Conservation (phyloP, 176 grass and related monocot genomes). For the Calamus simplicifolius region DNA sequence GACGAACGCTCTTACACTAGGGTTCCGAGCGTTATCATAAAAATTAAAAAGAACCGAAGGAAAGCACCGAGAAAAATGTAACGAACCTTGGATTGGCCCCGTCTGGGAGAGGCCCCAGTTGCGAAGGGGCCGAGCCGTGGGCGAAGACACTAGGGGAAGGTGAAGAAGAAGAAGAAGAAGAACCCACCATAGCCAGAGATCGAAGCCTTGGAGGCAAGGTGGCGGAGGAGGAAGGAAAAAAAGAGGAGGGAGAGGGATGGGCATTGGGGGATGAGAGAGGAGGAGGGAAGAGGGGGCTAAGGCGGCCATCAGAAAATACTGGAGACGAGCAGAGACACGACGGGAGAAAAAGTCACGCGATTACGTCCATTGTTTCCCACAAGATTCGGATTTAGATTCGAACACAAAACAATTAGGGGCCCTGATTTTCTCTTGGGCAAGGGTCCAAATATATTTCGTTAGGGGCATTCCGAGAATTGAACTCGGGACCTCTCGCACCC, state of each 20-base stretch:
- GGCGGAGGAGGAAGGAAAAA: neutral
- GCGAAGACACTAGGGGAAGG: neutral
- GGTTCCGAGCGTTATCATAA: too few species aligned
- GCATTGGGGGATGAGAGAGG: neutral
- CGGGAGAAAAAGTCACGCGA: neutral
- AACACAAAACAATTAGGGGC: too few species aligned
- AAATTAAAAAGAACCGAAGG: too few species aligned
- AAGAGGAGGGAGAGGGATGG: neutral
- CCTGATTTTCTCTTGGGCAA: too few species aligned
- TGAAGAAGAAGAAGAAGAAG: neutral
- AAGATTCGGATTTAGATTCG: too few species aligned
- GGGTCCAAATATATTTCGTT: rapidly evolving
- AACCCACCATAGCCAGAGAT: neutral
- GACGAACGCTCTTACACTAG: too few species aligned
- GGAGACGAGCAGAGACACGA: neutral
- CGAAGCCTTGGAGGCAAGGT: neutral
- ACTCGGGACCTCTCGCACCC: conserved; percentile 93
- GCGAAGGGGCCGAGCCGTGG: neutral
- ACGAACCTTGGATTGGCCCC: too few species aligned
- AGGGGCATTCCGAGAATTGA: conserved; percentile 82
- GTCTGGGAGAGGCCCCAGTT: too few species aligned
- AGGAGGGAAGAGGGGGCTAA: neutral
- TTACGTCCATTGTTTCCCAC: too few species aligned
- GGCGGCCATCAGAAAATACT: neutral
- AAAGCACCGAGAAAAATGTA: too few species aligned